Base-by-base conservation (phyloP, 176 grass and related monocot genomes). In the Eleusine indica region DNA sequence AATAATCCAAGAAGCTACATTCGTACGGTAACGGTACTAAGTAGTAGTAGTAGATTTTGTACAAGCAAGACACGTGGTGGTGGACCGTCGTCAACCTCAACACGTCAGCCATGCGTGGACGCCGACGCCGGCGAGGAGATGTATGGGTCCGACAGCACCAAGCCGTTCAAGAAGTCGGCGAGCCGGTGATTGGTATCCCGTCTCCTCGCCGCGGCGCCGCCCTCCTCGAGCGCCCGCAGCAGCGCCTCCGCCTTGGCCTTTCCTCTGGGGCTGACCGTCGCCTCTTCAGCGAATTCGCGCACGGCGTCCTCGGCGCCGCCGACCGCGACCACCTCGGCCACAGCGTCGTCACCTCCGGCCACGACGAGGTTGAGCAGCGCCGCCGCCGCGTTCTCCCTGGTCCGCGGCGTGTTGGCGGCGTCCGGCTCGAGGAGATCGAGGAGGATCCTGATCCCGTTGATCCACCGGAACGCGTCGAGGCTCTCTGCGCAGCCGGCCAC, bases 401-500 rank as follows among this genome's bases (percentile, higher is more conserved):
- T 73, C 74, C 96, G 71, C 21, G 42, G 16, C 1, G 85, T 92
- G 1, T 71, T 71, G 0, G 85, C 88, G 13, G 77, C 87, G 0
- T 77, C 54, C 0, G 74, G 60, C 48, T 96, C 96, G 37, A 96
- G 63, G 67, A 96, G 73, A 28, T 99, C 96, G 1, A 92, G 78
- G 2, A 99, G 92, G 71, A 96, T 90, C 18, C 91, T 66, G 7
- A 94, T 78, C 18, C 97, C 93, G 62, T 89, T 87, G 9, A 99
- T 84, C 83, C 68, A 63, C 6, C 71, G 68, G 84, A 99, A 94
- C 7, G 89, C 91, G 19, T 84, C 84, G 0, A 99, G 87, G 79
- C 93, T 91, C 89, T 99, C 97, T 10, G 79, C 75, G 81, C 97
- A 99, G 10, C 97, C 91, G 14, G 97, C 97, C 17, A 99, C 91